Evolutionary conservation across 176 grass and related monocot genomes (phyloP).

Genomic region (Lolium multiflorum): DNA sequence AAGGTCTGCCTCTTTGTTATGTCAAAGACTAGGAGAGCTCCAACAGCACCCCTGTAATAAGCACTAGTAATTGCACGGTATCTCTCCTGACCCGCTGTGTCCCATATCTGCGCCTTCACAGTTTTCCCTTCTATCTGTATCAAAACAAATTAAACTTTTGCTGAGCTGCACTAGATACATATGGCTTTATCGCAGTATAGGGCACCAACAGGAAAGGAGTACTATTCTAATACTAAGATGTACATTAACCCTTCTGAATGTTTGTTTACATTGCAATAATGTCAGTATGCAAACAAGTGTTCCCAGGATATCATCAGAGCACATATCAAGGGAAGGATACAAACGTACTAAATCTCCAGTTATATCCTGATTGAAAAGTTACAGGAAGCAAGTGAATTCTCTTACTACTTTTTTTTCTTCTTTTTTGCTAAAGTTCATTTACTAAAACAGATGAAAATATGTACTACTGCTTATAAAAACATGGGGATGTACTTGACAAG

Average conservation of each 20-base stretch:
- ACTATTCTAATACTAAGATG: background rate
- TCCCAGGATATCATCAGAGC: background rate
- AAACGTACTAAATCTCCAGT: background rate
- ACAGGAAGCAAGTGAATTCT: background rate
- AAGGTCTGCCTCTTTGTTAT: constrained; percentile 74
- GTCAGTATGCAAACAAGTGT: background rate
- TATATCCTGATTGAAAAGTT: background rate
- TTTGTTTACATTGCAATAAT: background rate
- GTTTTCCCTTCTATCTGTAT: constrained; percentile 64
- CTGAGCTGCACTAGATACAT: constrained; percentile 3
- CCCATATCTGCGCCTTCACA: constrained; percentile 77
- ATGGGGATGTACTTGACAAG: background rate
- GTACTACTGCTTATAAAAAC: background rate
- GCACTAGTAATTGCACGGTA: constrained; percentile 79
- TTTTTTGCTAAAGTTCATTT: background rate
- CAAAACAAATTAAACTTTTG: constrained; percentile 24
- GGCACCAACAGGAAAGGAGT: background rate
- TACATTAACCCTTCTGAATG: background rate
- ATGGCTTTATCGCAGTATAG: background rate
- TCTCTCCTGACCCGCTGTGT: constrained; percentile 75
- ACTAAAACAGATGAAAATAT: background rate
- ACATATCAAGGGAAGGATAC: background rate
- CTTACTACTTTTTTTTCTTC: background rate
- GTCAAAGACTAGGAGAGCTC: constrained; percentile 64
- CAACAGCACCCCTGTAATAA: constrained; percentile 65